These are phyloP conservation scores for Metarhizium humberi DNA, from an alignment of 2,329 filamentous ascomycete species.

Conservation along the genomic window DNA sequence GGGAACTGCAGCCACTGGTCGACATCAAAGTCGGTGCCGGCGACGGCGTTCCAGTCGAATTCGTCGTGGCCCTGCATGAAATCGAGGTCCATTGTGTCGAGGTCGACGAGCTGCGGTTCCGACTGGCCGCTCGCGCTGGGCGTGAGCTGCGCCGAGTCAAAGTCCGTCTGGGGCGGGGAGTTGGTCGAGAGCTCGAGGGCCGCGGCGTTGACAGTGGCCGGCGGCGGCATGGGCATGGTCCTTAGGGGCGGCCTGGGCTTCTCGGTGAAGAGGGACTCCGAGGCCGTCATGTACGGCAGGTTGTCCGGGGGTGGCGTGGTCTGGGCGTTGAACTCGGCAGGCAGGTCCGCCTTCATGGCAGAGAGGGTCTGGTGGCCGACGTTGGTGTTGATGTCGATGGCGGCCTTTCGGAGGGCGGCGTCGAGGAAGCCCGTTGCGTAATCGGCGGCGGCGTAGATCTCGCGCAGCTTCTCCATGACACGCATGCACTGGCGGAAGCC, in stretches of 20 bases:
- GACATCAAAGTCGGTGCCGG: constrained; percentile 45
- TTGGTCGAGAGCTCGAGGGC: constrained; percentile 24
- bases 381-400: constrained; percentile 54
- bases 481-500: constrained; percentile 90
- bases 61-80: constrained; percentile 37
- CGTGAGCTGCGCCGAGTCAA: constrained; percentile 31
- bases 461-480: constrained; percentile 77
- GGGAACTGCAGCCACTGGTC: constrained; percentile 52
- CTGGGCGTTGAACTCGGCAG: constrained; percentile 29
- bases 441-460: constrained; percentile 89
- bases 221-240: constrained; percentile 25
- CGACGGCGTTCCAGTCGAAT: constrained; percentile 45
- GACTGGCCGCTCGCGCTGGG: constrained; percentile 36
- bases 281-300: constrained; percentile 31
- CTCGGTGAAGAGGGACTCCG: constrained; percentile 29
- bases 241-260: constrained; percentile 18
- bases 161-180: constrained; percentile 36
- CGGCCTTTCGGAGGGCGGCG: constrained; percentile 78
- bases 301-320: constrained; percentile 45
- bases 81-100: constrained; percentile 33
- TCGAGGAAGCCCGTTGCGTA: constrained; percentile 94
- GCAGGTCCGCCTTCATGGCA: constrained; percentile 25
- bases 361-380: constrained; percentile 21
- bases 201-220: constrained; percentile 27
- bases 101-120: constrained; percentile 25